Base-by-base conservation (phyloP, 225 moss, liverwort and hornwort genomes). In the Polytrichum formosum region DNA sequence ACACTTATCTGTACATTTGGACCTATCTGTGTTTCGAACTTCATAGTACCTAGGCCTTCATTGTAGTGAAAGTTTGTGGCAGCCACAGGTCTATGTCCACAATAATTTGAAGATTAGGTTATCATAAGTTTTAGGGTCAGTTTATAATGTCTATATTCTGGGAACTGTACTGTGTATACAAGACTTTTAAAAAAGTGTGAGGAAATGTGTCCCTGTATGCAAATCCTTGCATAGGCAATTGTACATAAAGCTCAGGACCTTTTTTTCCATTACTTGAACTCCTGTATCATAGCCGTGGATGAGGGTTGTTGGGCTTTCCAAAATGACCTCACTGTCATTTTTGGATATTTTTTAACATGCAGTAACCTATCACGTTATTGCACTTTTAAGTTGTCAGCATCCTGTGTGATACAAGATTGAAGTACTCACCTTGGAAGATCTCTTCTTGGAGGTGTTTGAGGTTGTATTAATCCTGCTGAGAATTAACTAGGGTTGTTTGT, bases 231-330 rank as follows among this genome's bases (percentile, higher is more conserved):
- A 9, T 65, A 70, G 65, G 53, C 61, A 62, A 72, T 53, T 82
- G 80, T 80, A 80, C 6, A 75, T 77, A 80, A 67, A 77, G 61
- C 17, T 61, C 5, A 54, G n/a, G 67, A 35, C 69, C 62, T 61
- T 72, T 75, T 28, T 72, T 58, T 30, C 6, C 7, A 35, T 63
- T n/a, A 67, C 5, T 65, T 18, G 63, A 56, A 37, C 19, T 67
- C 35, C 0, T 7, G 13, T 46, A 16, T 46, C 13, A 46, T 0
- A 46, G 13, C 46, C 16, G 46, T 46, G 13, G 46, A 46, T 46
- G 46, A 16, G 46, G 4, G 46, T 46, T 46, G 46, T 46, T 16
- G 13, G 13, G 37, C 2, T 37, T 9, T 3, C 46, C 4, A 2
- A 9, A 35, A 35, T 9, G 35, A 9, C 9, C 9, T 35, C 35